Conservation (phyloP, 345 rosid genomes). For the Passiflora organensis region DNA sequence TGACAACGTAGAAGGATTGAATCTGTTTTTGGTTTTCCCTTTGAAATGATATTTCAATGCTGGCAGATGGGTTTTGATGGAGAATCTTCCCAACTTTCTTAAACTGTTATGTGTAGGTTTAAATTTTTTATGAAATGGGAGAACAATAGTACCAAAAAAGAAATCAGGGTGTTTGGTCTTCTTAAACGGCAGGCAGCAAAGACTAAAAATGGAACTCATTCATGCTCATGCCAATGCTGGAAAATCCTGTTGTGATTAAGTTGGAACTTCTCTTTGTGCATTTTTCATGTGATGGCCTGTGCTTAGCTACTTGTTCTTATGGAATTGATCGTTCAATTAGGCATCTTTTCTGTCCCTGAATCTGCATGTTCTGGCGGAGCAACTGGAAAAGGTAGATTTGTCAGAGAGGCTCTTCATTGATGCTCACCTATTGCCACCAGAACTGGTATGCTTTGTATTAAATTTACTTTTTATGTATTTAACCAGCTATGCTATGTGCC, state of each 20-base stretch:
- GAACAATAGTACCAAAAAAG: too few species aligned
- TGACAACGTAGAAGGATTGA: too few species aligned
- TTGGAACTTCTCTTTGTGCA: background rate
- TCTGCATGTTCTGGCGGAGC: slow-evolving; percentile 56
- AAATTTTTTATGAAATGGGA: too few species aligned
- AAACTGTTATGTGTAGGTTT: too few species aligned
- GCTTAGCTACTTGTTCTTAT: background rate
- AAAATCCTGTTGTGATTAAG: background rate
- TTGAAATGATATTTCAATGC: too few species aligned
- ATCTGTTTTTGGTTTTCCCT: too few species aligned
- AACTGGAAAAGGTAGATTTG: slow-evolving; percentile 56
- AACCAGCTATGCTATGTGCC: slow-evolving; percentile 28
- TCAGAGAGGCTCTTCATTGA: slow-evolving; percentile 68
- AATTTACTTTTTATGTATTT: too few species aligned
- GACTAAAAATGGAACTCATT: background rate
- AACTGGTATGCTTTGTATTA: slow-evolving; percentile 42
- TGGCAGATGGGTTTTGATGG: too few species aligned
- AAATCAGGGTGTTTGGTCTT: background rate
- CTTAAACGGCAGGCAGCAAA: background rate
- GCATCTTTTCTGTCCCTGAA: slow-evolving; percentile 61
- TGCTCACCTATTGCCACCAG: slow-evolving; percentile 57
- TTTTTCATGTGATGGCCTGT: background rate
- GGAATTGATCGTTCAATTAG: slow-evolving; percentile 27
- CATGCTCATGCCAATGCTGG: background rate
- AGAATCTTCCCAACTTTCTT: too few species aligned